Percentiles rank a stretch among this genome's conserved stretches.
Evolutionary conservation across 2,329 filamentous ascomycete genomes (phyloP).

Genomic region (Lizonia empirigonia): DNA sequence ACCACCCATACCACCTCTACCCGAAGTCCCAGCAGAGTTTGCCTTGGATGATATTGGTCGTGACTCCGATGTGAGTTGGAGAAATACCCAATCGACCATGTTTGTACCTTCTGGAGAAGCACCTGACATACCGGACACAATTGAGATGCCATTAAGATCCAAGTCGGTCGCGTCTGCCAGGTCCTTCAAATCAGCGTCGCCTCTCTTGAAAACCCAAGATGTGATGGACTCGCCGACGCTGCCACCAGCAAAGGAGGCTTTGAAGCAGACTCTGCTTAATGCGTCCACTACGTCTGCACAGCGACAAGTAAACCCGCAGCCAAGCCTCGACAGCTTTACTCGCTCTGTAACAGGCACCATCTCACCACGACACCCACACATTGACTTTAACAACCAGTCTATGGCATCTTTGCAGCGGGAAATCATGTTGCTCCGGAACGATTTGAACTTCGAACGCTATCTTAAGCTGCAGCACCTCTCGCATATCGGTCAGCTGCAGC

Average conservation of each 20-base stretch:
- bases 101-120: slow-evolving; percentile 32
- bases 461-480: slow-evolving; percentile 82
- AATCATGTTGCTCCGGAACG: slow-evolving; percentile 76
- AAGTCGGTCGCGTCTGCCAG: slow-evolving; percentile 38
- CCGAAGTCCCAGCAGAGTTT: slow-evolving; percentile 40
- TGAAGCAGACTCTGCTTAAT: slow-evolving; percentile 30
- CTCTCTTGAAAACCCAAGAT: slow-evolving; percentile 51
- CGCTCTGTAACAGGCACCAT: slow-evolving; percentile 32
- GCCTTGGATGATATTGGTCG: slow-evolving; percentile 42
- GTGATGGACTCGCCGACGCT: slow-evolving; percentile 67
- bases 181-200: slow-evolving; percentile 55
- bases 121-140: slow-evolving; percentile 27
- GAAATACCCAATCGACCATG: slow-evolving; percentile 61
- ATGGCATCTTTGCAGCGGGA: slow-evolving; percentile 67
- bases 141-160: slow-evolving; percentile 28
- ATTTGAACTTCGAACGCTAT: slow-evolving; percentile 82
- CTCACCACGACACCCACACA: slow-evolving; percentile 34
- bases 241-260: slow-evolving; percentile 52
- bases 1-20: slow-evolving; percentile 55
- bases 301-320: slow-evolving; percentile 24
- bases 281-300: slow-evolving; percentile 25
- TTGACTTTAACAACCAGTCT: slow-evolving; percentile 43
- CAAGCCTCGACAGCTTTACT: slow-evolving; percentile 44
- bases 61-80: slow-evolving; percentile 55
- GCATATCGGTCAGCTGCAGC: slow-evolving; percentile 78